These are phyloP conservation scores for Tuber brumale DNA, from an alignment of 495 filamentous ascomycete species.

Conservation along the genomic window DNA sequence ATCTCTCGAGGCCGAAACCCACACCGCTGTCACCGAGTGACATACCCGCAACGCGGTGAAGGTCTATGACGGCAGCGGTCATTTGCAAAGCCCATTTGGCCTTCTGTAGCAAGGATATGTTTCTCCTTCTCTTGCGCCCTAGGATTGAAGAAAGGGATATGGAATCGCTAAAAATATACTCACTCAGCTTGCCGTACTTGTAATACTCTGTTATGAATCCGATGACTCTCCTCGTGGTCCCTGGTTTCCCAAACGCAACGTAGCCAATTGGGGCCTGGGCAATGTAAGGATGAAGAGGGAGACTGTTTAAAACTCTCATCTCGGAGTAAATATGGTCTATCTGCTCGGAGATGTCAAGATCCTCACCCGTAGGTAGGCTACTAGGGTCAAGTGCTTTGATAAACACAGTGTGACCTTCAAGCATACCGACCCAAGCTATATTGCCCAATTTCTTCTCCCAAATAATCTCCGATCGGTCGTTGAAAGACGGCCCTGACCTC, in stretches of 20 bases:
- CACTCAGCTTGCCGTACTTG: conserved; percentile 25
- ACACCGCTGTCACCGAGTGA: conserved; percentile 21
- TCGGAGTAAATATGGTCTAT: conserved; percentile 23
- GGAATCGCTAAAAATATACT: conserved; percentile 34
- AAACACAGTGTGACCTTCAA: conserved; percentile 21
- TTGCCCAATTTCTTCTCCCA: conserved; percentile 23
- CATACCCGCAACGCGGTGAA: conserved; percentile 19
- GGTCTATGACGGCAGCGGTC: conserved; percentile 20
- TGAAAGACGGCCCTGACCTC: conserved; percentile 1
- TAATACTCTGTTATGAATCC: conserved; percentile 31
- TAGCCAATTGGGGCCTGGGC: conserved; percentile 24
- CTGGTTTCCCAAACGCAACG: conserved; percentile 22
- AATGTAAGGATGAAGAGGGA: conserved; percentile 26
- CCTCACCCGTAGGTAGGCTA: neutral
- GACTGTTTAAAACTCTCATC: conserved; percentile 19
- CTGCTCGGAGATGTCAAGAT: conserved; percentile 10
- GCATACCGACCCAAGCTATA: conserved; percentile 19
- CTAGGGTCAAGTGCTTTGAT: conserved; percentile 22
- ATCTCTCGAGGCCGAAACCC: conserved; percentile 28
- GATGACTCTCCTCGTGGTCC: conserved; percentile 16
- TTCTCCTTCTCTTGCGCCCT: neutral
- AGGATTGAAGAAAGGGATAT: conserved; percentile 18
- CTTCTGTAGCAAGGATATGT: conserved; percentile 25
- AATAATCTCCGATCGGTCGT: conserved; percentile 8
- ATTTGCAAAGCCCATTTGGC: conserved; percentile 34